Evolutionary conservation across 805 yeast species (phyloP), one percentile per base, ranked within the genome.

Genomic region (Metschnikowia shivogae): DNA sequence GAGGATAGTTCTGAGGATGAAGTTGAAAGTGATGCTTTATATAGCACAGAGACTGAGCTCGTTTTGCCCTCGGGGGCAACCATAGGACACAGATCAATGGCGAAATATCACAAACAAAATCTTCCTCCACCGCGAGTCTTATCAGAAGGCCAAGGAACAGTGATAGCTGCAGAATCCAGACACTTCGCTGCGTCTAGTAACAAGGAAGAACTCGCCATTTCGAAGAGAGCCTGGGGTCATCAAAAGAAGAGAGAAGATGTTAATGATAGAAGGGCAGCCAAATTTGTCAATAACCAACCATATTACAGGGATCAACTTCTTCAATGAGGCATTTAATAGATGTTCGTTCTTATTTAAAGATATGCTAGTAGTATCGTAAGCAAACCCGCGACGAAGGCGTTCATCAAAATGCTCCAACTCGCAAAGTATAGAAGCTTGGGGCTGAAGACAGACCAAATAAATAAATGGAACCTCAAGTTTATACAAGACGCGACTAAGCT

Each of bases 401-500:
- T 65, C 39, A 81, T 68, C 36, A 80, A 67, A 4, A 78, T 44
- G 28, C 76, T 68, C 98, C 98, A 93, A 3, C 82, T 81, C 1
- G 81, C 79, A 53, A 84, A 82, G 61, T 84, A 93, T 30, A 95
- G 74, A 4, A 93, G 62, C 58, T 90, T 92, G 1, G 99, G 99
- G 42, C 96, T 86, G 67, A 93, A 93, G 6, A 93, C 99, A 1
- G 98, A 90, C 99, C 99, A 93, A 8, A 93, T 86, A 61, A 93
- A 93, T 45, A 93, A 70, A 62, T 93, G 99, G 58, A 83, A 86
- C 54, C 96, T 73, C 54, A 90, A 73, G 17, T 77, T 70, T 41
- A 76, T 74, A 61, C 98, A 93, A 11, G 97, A 84, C 0, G 70
- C 66, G 35, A 86, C 60, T 41, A 89, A 73, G 36, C 77, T 76